These are phyloP conservation scores for Trichoderma harzianum DNA, from an alignment of 2,329 filamentous ascomycete genomes.

Conservation along the genomic window DNA sequence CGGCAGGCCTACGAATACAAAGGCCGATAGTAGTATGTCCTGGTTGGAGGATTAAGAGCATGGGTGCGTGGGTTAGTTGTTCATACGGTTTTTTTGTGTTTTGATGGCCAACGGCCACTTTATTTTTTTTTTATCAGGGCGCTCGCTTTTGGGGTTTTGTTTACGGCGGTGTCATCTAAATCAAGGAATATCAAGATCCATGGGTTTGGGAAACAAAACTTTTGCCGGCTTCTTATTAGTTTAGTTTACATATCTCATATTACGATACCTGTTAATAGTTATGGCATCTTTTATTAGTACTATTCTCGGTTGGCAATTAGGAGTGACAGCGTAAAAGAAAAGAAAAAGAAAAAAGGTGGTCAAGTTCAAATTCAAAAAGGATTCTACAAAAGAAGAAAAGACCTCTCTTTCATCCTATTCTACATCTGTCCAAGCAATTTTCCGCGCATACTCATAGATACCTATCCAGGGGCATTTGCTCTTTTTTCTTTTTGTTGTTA, in stretches of 20 bases:
- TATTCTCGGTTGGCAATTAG: not conserved
- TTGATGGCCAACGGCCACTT: not conserved
- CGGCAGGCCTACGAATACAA: conserved; percentile 39
- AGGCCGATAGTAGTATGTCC: not conserved
- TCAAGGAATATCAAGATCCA: not conserved
- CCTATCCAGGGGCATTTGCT: not conserved
- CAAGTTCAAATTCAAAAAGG: not conserved
- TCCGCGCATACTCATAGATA: conserved; percentile 13
- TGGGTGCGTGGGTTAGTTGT: not conserved
- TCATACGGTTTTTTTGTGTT: not conserved
- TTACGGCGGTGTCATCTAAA: not conserved
- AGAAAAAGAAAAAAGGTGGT: not conserved
- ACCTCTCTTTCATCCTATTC: conserved; percentile 14
- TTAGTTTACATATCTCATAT: not conserved
- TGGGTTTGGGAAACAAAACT: not conserved
- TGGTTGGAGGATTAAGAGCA: not conserved
- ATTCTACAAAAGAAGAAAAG: not conserved
- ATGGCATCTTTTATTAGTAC: not conserved
- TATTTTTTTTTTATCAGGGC: not conserved
- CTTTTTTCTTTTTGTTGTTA: not conserved
- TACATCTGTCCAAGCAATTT: conserved; percentile 16
- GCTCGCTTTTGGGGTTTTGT: not conserved
- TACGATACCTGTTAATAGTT: not conserved
- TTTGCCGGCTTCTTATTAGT: not conserved
- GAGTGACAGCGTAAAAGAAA: not conserved